Conservation (phyloP, 1,139 yeast species). For the Geotrichum bryndzae region DNA sequence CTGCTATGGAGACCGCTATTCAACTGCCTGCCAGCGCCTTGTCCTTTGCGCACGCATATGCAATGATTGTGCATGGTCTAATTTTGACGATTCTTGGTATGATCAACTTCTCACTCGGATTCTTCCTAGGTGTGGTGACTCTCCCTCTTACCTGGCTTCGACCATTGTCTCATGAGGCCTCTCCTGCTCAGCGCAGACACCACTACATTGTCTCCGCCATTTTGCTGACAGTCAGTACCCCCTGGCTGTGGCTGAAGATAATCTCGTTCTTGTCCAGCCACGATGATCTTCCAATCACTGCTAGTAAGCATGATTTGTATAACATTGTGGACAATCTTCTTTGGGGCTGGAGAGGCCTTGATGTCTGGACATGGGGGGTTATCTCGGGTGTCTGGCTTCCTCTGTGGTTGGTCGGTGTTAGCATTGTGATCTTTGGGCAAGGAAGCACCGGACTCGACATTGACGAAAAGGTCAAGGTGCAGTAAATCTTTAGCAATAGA, state of each 20-base stretch:
- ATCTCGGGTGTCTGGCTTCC: conserved; percentile 77
- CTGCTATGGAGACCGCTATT: not conserved
- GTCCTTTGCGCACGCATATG: conserved; percentile 34
- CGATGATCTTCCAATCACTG: conserved; percentile 41
- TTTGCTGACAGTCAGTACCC: conserved; percentile 8
- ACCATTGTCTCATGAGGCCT: conserved; percentile 28
- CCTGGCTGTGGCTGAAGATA: conserved; percentile 33
- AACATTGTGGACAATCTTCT: conserved; percentile 46
- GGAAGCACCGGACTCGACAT: not conserved
- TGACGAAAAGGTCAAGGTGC: conserved; percentile 3
- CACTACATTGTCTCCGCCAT: conserved; percentile 14
- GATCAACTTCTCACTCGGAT: conserved; percentile 77
- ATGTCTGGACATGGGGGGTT: conserved; percentile 85
- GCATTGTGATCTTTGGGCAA: conserved; percentile 25
- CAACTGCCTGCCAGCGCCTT: conserved; percentile 21
- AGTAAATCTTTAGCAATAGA: not conserved
- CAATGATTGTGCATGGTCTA: conserved; percentile 60
- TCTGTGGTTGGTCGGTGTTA: conserved; percentile 57
- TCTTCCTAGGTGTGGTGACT: conserved; percentile 59
- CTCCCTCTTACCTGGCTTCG: conserved; percentile 66
- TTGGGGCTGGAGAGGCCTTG: conserved; percentile 61
- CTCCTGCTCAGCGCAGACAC: not conserved
- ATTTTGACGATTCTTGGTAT: conserved; percentile 69
- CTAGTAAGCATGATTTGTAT: conserved; percentile 28
- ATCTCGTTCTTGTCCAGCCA: conserved; percentile 36